These are phyloP conservation scores for Xylaria sp. DNA, from an alignment of 2,329 filamentous ascomycete species.

Conservation along the genomic window DNA sequence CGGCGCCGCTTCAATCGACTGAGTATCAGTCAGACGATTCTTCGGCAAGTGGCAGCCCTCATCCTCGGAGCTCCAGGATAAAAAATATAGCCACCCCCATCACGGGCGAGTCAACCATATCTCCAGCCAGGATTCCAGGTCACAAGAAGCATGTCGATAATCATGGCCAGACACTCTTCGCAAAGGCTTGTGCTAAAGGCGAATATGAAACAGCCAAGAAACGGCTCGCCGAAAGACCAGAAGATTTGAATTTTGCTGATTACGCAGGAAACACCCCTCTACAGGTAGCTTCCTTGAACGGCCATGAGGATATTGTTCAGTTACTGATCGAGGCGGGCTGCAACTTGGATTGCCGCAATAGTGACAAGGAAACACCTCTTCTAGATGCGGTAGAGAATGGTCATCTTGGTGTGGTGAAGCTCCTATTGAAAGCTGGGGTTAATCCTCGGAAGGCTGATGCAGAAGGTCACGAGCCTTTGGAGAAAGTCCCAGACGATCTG, in stretches of 20 bases:
- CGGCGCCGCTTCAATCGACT: conserved; percentile 65
- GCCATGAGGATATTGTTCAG: conserved; percentile 84
- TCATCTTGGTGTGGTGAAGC: conserved; percentile 83
- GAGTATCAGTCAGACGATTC: conserved; percentile 74
- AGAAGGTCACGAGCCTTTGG: conserved; percentile 90
- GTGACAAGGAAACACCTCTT: conserved; percentile 89
- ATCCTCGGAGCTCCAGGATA: conserved; percentile 63
- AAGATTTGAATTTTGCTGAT: conserved; percentile 87
- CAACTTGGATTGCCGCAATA: conserved; percentile 77
- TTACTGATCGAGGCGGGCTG: conserved; percentile 85
- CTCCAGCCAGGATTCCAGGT: conserved; percentile 70
- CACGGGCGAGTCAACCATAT: conserved; percentile 64
- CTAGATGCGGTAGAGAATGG: conserved; percentile 97
- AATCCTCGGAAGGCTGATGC: conserved; percentile 91
- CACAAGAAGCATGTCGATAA: conserved; percentile 90
- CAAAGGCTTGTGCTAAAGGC: conserved; percentile 86
- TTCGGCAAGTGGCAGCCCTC: conserved; percentile 64
- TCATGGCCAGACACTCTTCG: conserved; percentile 87
- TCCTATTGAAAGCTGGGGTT: conserved; percentile 84
- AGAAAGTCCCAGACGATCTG: conserved; percentile 75
- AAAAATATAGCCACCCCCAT: conserved; percentile 62
- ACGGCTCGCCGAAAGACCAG: conserved; percentile 77
- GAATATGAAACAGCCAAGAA: conserved; percentile 80
- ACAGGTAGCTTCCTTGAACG: conserved; percentile 89
- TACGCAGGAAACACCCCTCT: conserved; percentile 96